These are phyloP conservation scores for Penicillium lividum DNA, from an alignment of 495 filamentous ascomycete species.

Conservation along the genomic window DNA sequence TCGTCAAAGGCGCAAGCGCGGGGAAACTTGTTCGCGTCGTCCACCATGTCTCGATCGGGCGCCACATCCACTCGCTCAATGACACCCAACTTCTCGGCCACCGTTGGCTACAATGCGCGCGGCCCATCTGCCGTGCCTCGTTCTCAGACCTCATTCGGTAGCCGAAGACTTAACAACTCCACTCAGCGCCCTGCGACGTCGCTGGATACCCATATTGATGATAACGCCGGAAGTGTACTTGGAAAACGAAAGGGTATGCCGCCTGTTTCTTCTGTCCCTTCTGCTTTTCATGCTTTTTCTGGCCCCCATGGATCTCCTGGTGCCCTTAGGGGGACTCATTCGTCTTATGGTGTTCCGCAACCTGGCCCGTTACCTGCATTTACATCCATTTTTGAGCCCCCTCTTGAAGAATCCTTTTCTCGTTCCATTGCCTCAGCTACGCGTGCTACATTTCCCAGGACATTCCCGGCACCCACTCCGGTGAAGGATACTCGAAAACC, in stretches of 20 bases:
- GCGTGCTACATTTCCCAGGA: not conserved
- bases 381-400: not conserved
- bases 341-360: not conserved
- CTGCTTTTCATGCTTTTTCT: slow-evolving; percentile 14
- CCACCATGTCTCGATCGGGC: slow-evolving; percentile 42
- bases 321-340: not conserved
- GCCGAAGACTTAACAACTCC: slow-evolving; percentile 45
- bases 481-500: not conserved
- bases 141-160: slow-evolving; percentile 47
- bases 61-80: slow-evolving; percentile 54
- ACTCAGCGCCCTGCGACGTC: slow-evolving; percentile 60
- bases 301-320: slow-evolving; percentile 23
- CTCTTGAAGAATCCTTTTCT: not conserved
- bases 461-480: not conserved
- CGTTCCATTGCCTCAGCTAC: not conserved
- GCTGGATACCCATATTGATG: slow-evolving; percentile 56
- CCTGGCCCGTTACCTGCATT: not conserved
- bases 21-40: slow-evolving; percentile 46
- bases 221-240: slow-evolving; percentile 40
- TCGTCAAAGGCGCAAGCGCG: slow-evolving; percentile 42
- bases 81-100: slow-evolving; percentile 54
- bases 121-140: slow-evolving; percentile 47
- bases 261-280: slow-evolving; percentile 28
- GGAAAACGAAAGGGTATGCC: slow-evolving; percentile 73
- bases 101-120: slow-evolving; percentile 55